Evolutionary conservation across 2,329 filamentous ascomycete species (phyloP).

Genomic region (Verticillium dahliae): DNA sequence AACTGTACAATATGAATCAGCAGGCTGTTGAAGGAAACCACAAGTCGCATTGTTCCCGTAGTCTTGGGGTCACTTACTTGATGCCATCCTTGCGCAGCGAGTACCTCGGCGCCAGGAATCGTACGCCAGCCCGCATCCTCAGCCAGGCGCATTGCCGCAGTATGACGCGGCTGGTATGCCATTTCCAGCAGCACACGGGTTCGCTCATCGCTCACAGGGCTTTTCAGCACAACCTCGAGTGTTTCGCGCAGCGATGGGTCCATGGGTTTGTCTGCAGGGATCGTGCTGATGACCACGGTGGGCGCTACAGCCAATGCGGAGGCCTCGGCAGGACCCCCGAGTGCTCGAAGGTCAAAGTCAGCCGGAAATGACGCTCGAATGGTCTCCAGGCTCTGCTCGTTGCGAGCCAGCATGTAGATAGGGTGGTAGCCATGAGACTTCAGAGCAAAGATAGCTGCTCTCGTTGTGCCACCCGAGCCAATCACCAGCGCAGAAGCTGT

Average conservation of each 20-base stretch:
- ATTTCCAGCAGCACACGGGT: slow-evolving; percentile 75
- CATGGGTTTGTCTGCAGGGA: slow-evolving; percentile 81
- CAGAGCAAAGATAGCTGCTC: slow-evolving; percentile 85
- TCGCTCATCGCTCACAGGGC: slow-evolving; percentile 26
- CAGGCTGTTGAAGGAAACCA: too few species aligned
- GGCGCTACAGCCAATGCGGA: slow-evolving; percentile 34
- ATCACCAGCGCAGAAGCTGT: slow-evolving; percentile 65
- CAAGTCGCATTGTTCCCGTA: slow-evolving; percentile 6
- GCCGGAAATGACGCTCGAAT: slow-evolving; percentile 68
- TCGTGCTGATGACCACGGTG: slow-evolving; percentile 76
- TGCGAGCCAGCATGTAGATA: slow-evolving; percentile 82
- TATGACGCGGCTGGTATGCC: slow-evolving; percentile 88
- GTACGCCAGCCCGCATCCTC: slow-evolving; percentile 72
- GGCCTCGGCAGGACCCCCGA: slow-evolving; percentile 9
- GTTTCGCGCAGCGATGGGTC: slow-evolving; percentile 63
- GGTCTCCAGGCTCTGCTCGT: slow-evolving; percentile 57
- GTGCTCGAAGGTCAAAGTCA: slow-evolving; percentile 59
- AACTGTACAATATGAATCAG: slow-evolving; percentile 43
- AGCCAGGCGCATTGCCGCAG: slow-evolving; percentile 79
- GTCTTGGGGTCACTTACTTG: slow-evolving; percentile 51
- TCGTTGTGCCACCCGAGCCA: slow-evolving; percentile 84
- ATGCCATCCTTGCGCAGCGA: slow-evolving; percentile 83
- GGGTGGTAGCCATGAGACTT: slow-evolving; percentile 76
- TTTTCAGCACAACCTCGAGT: slow-evolving; percentile 47
- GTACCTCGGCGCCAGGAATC: slow-evolving; percentile 80